Evolutionary conservation across 495 filamentous ascomycete genomes (phyloP), one percentile per base, ranked within the genome.

Genomic region (Xylaria venustula): DNA sequence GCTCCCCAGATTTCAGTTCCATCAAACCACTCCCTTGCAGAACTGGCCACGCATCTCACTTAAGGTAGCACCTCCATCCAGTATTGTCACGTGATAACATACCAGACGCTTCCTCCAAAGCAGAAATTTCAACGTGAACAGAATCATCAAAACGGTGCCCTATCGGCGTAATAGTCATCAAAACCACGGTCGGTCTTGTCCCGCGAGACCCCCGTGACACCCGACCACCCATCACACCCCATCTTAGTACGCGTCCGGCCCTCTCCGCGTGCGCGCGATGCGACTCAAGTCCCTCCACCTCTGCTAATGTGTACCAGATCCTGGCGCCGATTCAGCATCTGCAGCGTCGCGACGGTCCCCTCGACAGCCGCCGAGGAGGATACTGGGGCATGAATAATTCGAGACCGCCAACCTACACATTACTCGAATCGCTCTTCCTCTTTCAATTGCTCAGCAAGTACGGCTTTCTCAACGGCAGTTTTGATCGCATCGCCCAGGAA

Each of bases 361-460:
- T 84, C 80, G 82, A 78, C 73, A 57, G 71, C 77, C 73, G 76
- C 77, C 81, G 80, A 82, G 82, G 80, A 70, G 77, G 72, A 76
- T 70, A 70, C 67, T 68, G 77, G 75, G 81, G 80, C 74, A 83
- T 83, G 81, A 83, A 77, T 77, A 72, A 75, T 67, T 64, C 74
- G 51, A 61, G 49, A 48, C 72, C 85, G 71, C 81, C 82, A 64
- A 75, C 83, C 63, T 93, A 92, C 75, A 93, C 92, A 61, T 88
- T 88, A 54, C 88, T 97, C 77, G 93, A 97, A 81, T 87, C 85
- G 34, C 82, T 97, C 19, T 83, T 97, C 57, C 85, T 98, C 62
- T 94, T 97, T 76, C 92, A 95, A 74, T 87, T 88, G 9, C 84
- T 98, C 47, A 64, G 64, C 26, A 69, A 82, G 40, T 81, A 87